Conservation (phyloP, 208 protist species). For the Borovskyia barvae region DNA sequence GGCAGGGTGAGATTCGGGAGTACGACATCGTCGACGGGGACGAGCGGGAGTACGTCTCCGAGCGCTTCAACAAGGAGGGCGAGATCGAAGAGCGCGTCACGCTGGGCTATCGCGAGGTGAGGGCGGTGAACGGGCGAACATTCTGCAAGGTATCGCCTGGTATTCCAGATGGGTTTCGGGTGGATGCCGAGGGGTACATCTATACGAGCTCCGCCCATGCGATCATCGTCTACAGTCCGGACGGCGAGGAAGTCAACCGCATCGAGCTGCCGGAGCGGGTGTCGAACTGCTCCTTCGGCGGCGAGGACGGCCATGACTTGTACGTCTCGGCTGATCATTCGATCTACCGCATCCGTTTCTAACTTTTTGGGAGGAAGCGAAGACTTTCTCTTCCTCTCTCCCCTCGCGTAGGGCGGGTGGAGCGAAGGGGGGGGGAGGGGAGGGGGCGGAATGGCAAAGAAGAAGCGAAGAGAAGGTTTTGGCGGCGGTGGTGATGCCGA, state of each 20-base stretch:
- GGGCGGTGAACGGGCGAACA: constrained; percentile 20
- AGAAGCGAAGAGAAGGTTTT: too few relatives aligned
- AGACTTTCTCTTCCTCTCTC: too few relatives aligned
- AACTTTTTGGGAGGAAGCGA: too few relatives aligned
- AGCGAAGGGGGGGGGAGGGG: too few relatives aligned
- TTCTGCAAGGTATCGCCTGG: constrained; percentile 22
- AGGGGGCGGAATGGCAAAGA: too few relatives aligned
- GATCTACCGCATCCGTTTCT: constrained; percentile 29
- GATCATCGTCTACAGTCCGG: constrained; percentile 19
- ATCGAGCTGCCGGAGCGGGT: constrained; percentile 18
- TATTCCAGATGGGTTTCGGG: constrained; percentile 28
- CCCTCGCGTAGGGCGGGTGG: too few relatives aligned
- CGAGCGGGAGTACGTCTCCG: constrained; percentile 12
- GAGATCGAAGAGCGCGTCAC: constrained; percentile 14
- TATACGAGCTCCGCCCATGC: constrained; percentile 26
- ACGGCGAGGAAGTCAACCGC: constrained; percentile 27
- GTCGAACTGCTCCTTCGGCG: constrained; percentile 31
- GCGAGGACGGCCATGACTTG: constrained; percentile 19
- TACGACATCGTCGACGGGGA: constrained; percentile 25
- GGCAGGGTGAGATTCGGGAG: constrained; percentile 12
- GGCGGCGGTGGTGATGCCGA: too few relatives aligned
- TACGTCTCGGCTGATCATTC: constrained; percentile 20
- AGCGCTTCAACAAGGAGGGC: constrained; percentile 24
- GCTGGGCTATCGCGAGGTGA: constrained; percentile 18
- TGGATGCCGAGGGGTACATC: constrained; percentile 28